phyloP scores from a whole-genome alignment of 2,329 filamentous ascomycete genomes.

The Trichoderma brevicompactum region DNA sequence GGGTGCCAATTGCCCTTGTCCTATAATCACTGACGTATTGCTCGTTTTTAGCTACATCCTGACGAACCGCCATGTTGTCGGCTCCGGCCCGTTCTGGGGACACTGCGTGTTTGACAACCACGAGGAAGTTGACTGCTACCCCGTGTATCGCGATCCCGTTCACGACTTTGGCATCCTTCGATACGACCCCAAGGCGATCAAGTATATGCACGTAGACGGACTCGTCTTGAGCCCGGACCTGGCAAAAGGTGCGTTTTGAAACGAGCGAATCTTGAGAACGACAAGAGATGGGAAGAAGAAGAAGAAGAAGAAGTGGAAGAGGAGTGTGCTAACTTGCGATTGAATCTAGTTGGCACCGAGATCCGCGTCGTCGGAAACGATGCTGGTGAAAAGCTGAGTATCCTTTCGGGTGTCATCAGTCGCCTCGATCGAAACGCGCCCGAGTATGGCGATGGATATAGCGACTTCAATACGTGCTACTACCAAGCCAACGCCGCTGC shows the following conservation, averaged over 20 bases:
- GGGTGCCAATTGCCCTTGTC: not conserved
- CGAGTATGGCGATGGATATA: slow-evolving; percentile 97
- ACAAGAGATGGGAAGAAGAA: slow-evolving; percentile 31
- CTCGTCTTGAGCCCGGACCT: slow-evolving; percentile 82
- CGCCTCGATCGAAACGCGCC: slow-evolving; percentile 94
- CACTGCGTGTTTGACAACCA: slow-evolving; percentile 99
- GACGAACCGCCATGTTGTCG: slow-evolving; percentile 91
- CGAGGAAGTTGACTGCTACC: slow-evolving; percentile 92
- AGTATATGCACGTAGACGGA: slow-evolving; percentile 90
- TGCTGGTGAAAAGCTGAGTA: slow-evolving; percentile 97
- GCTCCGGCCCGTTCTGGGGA: slow-evolving; percentile 94
- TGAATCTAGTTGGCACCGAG: slow-evolving; percentile 74
- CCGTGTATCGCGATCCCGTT: slow-evolving; percentile 96
- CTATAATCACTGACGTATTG: not conserved
- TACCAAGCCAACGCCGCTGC: slow-evolving; percentile 97
- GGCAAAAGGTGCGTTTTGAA: slow-evolving; percentile 61
- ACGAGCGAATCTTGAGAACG: not conserved
- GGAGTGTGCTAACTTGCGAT: not conserved
- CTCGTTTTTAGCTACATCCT: slow-evolving; percentile 66
- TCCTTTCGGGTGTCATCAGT: slow-evolving; percentile 95
- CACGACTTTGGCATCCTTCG: slow-evolving; percentile 98
- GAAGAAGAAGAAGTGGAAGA: too few species aligned
- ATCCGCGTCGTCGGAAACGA: slow-evolving; percentile 98
- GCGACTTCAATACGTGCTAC: slow-evolving; percentile 95
- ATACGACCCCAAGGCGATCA: slow-evolving; percentile 94